A percentile compares a stretch with the other conserved stretches of the same genome.
Conservation (phyloP, 2,329 filamentous ascomycete genomes). For the Fusarium transvaalense region DNA sequence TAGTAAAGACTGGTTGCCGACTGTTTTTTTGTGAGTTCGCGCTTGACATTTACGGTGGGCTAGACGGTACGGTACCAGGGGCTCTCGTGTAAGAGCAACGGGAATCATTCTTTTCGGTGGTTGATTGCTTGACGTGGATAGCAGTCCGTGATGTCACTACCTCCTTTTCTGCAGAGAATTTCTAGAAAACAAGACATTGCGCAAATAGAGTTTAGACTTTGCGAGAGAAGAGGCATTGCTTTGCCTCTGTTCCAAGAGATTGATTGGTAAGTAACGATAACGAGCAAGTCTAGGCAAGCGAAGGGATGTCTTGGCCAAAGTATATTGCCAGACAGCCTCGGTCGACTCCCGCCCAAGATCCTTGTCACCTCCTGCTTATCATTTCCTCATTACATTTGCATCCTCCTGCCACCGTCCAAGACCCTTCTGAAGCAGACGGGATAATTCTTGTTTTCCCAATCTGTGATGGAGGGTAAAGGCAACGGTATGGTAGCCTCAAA, state of each 20-base stretch:
- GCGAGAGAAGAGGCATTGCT: background rate
- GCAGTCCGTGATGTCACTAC: conserved; percentile 28
- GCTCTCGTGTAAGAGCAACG: background rate
- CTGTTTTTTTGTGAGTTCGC: background rate
- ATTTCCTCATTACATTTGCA: conserved; percentile 20
- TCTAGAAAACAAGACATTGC: conserved; percentile 24
- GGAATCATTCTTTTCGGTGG: conserved; percentile 2
- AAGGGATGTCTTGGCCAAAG: conserved; percentile 12
- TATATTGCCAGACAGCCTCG: conserved; percentile 30
- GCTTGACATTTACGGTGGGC: conserved; percentile 16
- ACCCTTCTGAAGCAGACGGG: conserved; percentile 24
- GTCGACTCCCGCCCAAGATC: conserved; percentile 37
- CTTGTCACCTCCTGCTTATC: conserved; percentile 34
- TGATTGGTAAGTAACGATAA: conserved; percentile 9
- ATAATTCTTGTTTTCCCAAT: conserved; percentile 36
- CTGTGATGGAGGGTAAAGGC: conserved; percentile 32
- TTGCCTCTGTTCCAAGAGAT: conserved; percentile 3
- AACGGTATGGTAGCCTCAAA: conserved; percentile 8
- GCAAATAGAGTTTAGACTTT: conserved; percentile 21
- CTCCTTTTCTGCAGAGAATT: conserved; percentile 18
- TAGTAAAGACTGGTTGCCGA: conserved; percentile 3
- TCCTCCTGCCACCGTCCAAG: conserved; percentile 14
- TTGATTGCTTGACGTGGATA: conserved; percentile 8
- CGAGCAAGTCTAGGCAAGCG: background rate
- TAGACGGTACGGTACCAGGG: conserved; percentile 3